Conservation (phyloP, 331 rosid genomes). For the Prunus yedoensis region DNA sequence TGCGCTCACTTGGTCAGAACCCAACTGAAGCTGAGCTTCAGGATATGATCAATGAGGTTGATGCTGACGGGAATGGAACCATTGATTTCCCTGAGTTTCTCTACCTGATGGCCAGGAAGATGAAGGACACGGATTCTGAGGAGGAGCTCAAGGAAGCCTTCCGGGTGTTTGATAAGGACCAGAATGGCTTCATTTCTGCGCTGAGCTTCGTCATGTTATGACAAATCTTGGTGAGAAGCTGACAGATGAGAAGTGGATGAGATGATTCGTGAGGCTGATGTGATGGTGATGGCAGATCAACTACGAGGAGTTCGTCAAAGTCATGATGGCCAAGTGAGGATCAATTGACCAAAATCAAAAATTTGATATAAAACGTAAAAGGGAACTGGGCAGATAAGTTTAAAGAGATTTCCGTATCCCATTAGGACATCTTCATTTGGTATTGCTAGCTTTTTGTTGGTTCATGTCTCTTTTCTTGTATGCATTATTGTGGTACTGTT, state of each 20-base stretch:
- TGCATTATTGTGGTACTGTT: slow-evolving; percentile 61
- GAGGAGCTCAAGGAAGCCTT: slow-evolving; percentile 97
- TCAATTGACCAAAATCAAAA: slow-evolving; percentile 38
- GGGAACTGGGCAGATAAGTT: slow-evolving; percentile 72
- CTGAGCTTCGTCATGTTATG: slow-evolving; percentile 95
- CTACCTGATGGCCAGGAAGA: slow-evolving; percentile 82
- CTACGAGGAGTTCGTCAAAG: slow-evolving; percentile 91
- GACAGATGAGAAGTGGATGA: slow-evolving; percentile 86
- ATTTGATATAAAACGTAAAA: slow-evolving; percentile 33
- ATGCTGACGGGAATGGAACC: slow-evolving; percentile 82
- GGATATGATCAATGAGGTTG: slow-evolving; percentile 91
- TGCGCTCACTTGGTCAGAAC: slow-evolving; percentile 89
- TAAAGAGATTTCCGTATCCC: slow-evolving; percentile 61
- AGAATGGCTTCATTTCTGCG: slow-evolving; percentile 93
- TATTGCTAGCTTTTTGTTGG: slow-evolving; percentile 58
- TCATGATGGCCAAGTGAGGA: slow-evolving; percentile 96
- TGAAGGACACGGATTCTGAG: slow-evolving; percentile 83
- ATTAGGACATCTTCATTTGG: slow-evolving; percentile 61
- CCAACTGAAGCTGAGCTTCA: slow-evolving; percentile 91
- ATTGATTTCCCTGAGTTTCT: slow-evolving; percentile 84
- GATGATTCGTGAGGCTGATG: slow-evolving; percentile 93
- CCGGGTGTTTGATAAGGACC: slow-evolving; percentile 90
- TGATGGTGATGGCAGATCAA: slow-evolving; percentile 88
- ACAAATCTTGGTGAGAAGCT: slow-evolving; percentile 93
- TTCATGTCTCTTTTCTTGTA: slow-evolving; percentile 53